Base-by-base conservation (phyloP, 2,329 filamentous ascomycete species). In the Ophiostoma piceae region DNA sequence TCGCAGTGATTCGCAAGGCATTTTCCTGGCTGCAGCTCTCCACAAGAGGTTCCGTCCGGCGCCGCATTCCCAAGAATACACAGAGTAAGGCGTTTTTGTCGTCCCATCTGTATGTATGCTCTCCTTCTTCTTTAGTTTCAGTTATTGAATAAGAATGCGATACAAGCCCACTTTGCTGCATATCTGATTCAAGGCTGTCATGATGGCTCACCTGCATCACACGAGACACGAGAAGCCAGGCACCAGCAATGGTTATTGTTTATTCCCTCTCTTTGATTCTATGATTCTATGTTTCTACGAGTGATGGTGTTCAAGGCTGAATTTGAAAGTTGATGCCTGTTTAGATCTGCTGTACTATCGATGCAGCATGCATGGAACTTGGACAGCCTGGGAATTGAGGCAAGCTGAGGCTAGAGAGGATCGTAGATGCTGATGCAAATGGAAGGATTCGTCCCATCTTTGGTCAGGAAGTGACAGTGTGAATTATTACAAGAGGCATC, bases 1-100 rank as follows among this genome's bases (percentile, higher is more conserved):
- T 68, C 67, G 67, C 51, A 68, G 51, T n/a, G 47, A 62, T 41
- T 68, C 67, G 67, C 67, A 68, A 68, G 67, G 67, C 67, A 60
- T 68, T 68, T 37, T 68, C 29, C 37, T 47, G 14, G 51, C 22
- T 57, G 51, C 22, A 57, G 16, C 51, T 57, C 60, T n/a, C 60
- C 57, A 62, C 57, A 62, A 32, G 43, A n/a, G 14, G 43, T 47
- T 47, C 43, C 43, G 43, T 47, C 22, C 51, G n/a, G n/a, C n/a
- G 51, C 51, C 22, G 51, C 51, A 26, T 57, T 57, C 51, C 51
- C 51, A 57, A 57, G 51, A 57, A 57, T 57, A 57, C 51, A 57
- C 51, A 11, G 8, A 29, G 54, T 66, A 70, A 67, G 69, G 69
- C 69, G 51, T 70, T 70, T 39, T 67, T 65, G 37, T 57, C 65